phyloP scores from a whole-genome alignment of 2,329 filamentous ascomycete genomes.

The Xylaria sp. region DNA sequence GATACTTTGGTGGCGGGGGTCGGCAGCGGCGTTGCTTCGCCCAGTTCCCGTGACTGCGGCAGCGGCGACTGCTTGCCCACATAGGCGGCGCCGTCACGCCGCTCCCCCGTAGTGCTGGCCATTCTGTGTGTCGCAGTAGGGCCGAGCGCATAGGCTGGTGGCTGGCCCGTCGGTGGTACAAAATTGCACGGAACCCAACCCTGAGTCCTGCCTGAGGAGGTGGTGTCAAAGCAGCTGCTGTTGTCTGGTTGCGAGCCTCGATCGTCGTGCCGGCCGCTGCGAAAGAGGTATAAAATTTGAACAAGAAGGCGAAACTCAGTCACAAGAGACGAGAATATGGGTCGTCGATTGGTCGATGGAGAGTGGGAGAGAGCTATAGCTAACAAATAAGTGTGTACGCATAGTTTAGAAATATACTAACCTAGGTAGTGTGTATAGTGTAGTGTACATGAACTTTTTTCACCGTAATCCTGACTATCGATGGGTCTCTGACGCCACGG shows the following conservation, averaged over 20 bases:
- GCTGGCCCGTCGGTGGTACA: neutral
- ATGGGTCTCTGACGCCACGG: conserved; percentile 15
- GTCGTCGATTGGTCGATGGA: neutral
- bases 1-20: conserved; percentile 50
- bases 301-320: neutral
- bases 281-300: neutral
- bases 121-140: conserved; percentile 38
- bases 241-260: neutral
- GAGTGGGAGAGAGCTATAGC: conserved; percentile 6
- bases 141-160: conserved; percentile 36
- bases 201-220: no score
- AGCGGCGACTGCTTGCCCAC: conserved; percentile 49
- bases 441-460: conserved; percentile 14
- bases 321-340: neutral
- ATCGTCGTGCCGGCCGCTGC: neutral
- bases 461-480: conserved; percentile 3
- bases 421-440: no score
- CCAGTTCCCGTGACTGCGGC: conserved; percentile 70
- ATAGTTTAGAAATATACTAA: neutral
- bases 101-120: conserved; percentile 35
- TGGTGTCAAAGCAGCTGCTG: neutral
- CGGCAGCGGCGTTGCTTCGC: conserved; percentile 62
- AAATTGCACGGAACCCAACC: neutral
- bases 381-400: neutral
- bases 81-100: conserved; percentile 34